These are phyloP conservation scores for Nymphaea colorata DNA, from an alignment of 164 flowering plant species.

Conservation along the genomic window DNA sequence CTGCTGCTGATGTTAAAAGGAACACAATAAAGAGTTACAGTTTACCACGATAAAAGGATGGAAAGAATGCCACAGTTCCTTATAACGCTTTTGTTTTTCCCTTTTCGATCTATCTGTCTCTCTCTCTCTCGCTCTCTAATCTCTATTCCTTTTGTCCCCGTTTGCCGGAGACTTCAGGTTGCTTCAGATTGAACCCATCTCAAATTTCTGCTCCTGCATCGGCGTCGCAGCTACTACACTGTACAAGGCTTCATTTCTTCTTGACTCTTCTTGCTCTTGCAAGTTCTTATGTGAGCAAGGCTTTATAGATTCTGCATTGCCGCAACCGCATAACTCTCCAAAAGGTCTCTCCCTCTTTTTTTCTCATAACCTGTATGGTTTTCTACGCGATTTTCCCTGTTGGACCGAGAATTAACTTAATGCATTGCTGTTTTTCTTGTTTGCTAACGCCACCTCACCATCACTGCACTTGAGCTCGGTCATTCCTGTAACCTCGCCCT, in stretches of 20 bases:
- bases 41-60: not conserved
- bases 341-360: not conserved
- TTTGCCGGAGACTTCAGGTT: not conserved
- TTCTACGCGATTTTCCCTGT: no score
- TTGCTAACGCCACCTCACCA: no score
- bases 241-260: not conserved
- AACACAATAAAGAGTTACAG: not conserved
- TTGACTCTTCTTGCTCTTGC: not conserved
- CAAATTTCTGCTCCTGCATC: not conserved
- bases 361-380: not conserved
- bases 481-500: no score
- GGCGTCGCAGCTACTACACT: not conserved
- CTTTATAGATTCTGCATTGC: not conserved
- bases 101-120: not conserved
- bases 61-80: not conserved
- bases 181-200: not conserved
- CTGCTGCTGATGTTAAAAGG: no score
- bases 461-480: no score
- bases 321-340: not conserved
- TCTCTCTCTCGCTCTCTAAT: no score
- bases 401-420: no score
- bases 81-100: not conserved
- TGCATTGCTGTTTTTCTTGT: no score
- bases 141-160: not conserved
- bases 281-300: no score